phyloP scores from a whole-genome alignment of 495 filamentous ascomycete genomes.

The Achaetomiella virescens region DNA sequence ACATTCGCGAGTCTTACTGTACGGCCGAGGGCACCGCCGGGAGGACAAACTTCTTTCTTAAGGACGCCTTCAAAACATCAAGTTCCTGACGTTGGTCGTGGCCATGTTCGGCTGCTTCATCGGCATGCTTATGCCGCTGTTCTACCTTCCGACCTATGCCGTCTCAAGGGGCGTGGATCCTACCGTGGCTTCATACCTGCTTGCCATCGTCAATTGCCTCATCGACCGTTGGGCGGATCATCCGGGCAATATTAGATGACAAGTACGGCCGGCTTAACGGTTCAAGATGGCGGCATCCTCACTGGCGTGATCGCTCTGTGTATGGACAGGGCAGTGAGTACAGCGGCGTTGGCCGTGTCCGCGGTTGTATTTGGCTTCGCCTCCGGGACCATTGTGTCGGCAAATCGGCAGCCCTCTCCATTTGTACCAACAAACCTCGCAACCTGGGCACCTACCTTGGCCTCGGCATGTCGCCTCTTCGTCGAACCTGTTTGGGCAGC shows the following conservation, averaged over 20 bases:
- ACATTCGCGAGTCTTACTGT: constrained; percentile 37
- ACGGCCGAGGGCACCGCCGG: constrained; percentile 42
- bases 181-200: constrained; percentile 48
- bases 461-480: constrained; percentile 46
- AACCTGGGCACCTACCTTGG: constrained; percentile 52
- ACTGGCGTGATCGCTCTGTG: constrained; percentile 41
- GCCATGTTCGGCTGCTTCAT: constrained; percentile 41
- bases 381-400: constrained; percentile 44
- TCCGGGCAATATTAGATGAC: constrained; percentile 51
- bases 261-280: constrained; percentile 49
- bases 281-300: constrained; percentile 28
- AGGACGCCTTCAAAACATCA: constrained; percentile 35
- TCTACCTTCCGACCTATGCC: constrained; percentile 52
- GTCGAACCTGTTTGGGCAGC: constrained; percentile 47
- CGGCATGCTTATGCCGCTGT: constrained; percentile 52
- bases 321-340: constrained; percentile 31
- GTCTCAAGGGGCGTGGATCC: constrained; percentile 39
- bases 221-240: constrained; percentile 51
- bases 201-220: constrained; percentile 49
- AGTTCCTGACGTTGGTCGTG: constrained; percentile 33
- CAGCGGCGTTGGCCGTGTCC: constrained; percentile 36
- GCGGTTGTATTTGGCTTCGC: constrained; percentile 33
- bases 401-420: constrained; percentile 36
- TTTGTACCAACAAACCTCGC: constrained; percentile 35
- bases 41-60: constrained; percentile 36